Conservation (phyloP, 306 rosid genomes). For the Acacia crassicarpa region DNA sequence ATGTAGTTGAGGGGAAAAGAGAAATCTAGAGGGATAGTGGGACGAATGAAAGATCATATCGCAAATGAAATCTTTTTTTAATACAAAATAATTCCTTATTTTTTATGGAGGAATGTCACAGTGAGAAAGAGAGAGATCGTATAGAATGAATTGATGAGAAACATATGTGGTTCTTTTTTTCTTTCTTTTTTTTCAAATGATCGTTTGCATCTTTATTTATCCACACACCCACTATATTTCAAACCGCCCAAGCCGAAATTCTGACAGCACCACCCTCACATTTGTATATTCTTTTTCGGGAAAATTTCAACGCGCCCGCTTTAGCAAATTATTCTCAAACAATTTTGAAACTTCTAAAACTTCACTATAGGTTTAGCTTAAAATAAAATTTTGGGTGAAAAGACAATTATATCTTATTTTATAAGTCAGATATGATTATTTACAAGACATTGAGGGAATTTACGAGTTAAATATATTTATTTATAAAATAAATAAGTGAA, state of each 20-base stretch:
- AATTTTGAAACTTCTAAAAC: no score
- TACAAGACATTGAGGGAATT: no score
- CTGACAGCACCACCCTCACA: conserved; percentile 12
- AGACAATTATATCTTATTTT: no score
- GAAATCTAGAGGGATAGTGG: neutral
- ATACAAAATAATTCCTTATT: neutral
- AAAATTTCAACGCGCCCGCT: no score
- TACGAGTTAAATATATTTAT: no score
- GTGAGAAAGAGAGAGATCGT: conserved; percentile 14
- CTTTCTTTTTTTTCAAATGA: neutral
- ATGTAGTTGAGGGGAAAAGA: neutral
- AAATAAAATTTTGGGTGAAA: no score
- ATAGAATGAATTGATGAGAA: conserved; percentile 9
- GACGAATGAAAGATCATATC: neutral
- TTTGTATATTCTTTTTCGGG: neutral
- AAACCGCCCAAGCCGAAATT: conserved; percentile 21
- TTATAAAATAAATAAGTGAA: no score
- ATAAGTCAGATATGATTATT: no score
- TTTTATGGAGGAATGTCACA: neutral
- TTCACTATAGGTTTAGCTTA: no score
- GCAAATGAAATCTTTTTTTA: neutral
- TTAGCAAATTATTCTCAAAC: no score
- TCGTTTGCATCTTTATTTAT: neutral
- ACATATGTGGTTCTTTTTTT: neutral
- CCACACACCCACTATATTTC: neutral